Evolutionary conservation across 2,329 filamentous ascomycete genomes (phyloP).

Genomic region (Sporothrix curviconia): DNA sequence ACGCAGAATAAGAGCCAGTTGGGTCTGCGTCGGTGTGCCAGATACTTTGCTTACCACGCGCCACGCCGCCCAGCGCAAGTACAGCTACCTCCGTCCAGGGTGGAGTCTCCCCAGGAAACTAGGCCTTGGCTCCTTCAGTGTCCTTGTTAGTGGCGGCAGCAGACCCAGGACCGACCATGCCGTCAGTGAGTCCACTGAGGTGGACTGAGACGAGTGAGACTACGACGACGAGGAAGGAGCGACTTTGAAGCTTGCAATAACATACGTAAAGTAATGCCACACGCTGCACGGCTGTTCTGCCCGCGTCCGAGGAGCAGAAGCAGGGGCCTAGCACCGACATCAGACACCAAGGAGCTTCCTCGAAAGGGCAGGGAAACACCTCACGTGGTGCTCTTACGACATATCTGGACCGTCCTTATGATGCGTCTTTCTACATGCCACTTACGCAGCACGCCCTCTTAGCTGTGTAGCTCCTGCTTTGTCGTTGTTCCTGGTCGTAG

Average conservation of each 20-base stretch:
- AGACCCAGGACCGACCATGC: conserved; percentile 7
- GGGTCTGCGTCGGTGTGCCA: neutral
- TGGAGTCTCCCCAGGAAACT: conserved; percentile 13
- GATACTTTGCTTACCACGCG: neutral
- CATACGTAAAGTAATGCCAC: neutral
- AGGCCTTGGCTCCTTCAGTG: conserved; percentile 11
- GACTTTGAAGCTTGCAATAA: neutral
- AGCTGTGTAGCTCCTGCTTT: neutral
- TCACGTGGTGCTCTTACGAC: conserved; percentile 5
- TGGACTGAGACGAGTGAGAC: too few relatives aligned
- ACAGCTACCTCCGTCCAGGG: neutral
- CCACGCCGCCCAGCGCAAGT: neutral
- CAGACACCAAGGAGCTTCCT: neutral
- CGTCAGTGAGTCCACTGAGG: conserved; percentile 11
- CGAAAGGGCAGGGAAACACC: neutral
- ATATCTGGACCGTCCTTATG: neutral
- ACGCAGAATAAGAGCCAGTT: neutral
- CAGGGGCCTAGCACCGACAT: neutral
- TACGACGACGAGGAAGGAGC: too few relatives aligned
- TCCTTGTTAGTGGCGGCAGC: conserved; percentile 4
- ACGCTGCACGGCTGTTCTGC: neutral
- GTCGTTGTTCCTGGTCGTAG: neutral
- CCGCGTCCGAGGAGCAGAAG: conserved; percentile 1
- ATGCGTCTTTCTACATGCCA: neutral
- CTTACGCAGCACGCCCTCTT: neutral